phyloP scores from a whole-genome alignment of 495 filamentous ascomycete genomes.

The Penicillium paxilli region DNA sequence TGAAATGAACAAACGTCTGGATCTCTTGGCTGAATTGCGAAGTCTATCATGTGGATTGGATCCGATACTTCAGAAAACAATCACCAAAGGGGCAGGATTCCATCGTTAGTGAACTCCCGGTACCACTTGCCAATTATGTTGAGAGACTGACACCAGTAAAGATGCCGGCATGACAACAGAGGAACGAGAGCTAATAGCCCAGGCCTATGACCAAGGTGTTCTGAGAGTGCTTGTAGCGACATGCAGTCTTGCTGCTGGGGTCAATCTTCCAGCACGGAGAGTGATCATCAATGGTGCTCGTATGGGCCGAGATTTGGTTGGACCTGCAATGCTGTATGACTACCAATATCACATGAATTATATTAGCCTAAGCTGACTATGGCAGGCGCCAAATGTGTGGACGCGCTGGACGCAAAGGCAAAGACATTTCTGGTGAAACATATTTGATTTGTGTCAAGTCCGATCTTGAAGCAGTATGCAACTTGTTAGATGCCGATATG shows the following conservation, averaged over 20 bases:
- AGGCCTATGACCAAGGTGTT: conserved; percentile 68
- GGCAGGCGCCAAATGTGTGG: conserved; percentile 79
- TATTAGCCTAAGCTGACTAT: not conserved
- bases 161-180: conserved; percentile 78
- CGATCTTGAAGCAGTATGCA: conserved; percentile 69
- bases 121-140: not conserved
- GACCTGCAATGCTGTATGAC: conserved; percentile 70
- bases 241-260: conserved; percentile 81
- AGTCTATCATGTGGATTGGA: conserved; percentile 70
- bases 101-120: conserved; percentile 54
- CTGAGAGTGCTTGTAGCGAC: conserved; percentile 78
- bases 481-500: conserved; percentile 72
- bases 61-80: conserved; percentile 61
- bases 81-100: conserved; percentile 70
- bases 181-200: conserved; percentile 73
- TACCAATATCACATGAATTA: not conserved
- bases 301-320: conserved; percentile 77
- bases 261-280: conserved; percentile 73
- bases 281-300: conserved; percentile 77
- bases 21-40: conserved; percentile 68
- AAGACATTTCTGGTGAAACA: conserved; percentile 78
- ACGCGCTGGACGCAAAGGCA: conserved; percentile 79
- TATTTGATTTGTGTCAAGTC: conserved; percentile 71
- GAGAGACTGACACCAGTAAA: conserved; percentile 17
- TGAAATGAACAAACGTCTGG: conserved; percentile 58